Evolutionary conservation across 108 stramenopile species (phyloP).

Genomic region (Nannochloropsis salina): DNA sequence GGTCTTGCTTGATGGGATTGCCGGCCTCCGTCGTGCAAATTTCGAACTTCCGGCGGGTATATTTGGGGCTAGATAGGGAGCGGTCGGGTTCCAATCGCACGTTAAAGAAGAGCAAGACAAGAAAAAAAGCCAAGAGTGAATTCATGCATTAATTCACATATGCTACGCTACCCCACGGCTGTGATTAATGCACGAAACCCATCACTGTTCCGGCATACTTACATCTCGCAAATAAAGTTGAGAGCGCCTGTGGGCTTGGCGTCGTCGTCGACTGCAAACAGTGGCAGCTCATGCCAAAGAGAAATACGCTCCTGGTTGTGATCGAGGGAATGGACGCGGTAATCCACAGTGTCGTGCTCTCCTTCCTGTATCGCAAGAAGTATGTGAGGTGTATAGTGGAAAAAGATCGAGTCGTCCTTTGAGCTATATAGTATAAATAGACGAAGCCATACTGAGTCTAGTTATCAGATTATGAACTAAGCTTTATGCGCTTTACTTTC

Average conservation of each 20-base stretch:
- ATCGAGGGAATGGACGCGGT: conserved; percentile 38
- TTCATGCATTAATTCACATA: neutral
- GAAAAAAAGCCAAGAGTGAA: neutral
- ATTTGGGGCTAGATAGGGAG: conserved; percentile 61
- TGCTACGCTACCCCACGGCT: neutral
- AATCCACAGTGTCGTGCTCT: conserved; percentile 38
- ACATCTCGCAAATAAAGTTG: conserved; percentile 92
- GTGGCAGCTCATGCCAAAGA: conserved; percentile 45
- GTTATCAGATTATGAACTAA: too few species aligned
- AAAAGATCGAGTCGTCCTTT: too few species aligned
- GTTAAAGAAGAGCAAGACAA: neutral
- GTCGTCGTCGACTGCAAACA: conserved; percentile 33
- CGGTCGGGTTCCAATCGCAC: too few species aligned
- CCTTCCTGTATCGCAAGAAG: neutral
- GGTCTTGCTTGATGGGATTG: conserved; percentile 95
- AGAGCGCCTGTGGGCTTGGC: conserved; percentile 61
- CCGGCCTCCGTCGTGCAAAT: conserved; percentile 88
- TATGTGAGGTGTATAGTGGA: too few species aligned
- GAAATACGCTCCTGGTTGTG: conserved; percentile 40
- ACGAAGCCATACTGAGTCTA: too few species aligned
- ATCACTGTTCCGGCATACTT: neutral
- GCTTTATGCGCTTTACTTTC: too few species aligned
- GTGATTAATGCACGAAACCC: neutral
- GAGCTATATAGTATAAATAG: too few species aligned
- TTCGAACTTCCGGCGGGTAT: conserved; percentile 87